These are phyloP conservation scores for Pouteria campechiana DNA, from an alignment of 179 eudicot genomes.

Conservation along the genomic window DNA sequence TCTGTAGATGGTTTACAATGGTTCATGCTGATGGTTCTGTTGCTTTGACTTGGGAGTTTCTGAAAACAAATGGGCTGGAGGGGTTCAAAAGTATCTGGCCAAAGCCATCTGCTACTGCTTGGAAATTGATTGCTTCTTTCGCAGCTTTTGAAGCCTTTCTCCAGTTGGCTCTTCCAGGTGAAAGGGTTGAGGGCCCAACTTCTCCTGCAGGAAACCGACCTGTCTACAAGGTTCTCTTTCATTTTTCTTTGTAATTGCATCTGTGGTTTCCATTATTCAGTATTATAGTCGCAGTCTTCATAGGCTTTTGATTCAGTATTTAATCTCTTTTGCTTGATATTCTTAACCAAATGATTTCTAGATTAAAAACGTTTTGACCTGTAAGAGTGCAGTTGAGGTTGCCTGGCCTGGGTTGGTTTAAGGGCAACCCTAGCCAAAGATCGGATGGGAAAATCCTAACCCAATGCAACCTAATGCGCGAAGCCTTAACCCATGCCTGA, in stretches of 20 bases:
- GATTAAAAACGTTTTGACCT: no score
- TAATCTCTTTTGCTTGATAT: no score
- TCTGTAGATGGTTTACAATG: conserved; percentile 92
- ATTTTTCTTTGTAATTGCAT: neutral
- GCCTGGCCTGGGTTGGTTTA: no score
- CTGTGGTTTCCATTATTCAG: no score
- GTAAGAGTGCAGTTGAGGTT: no score
- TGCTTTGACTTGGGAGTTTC: conserved; percentile 36
- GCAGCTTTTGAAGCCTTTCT: conserved; percentile 90
- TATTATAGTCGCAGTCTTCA: no score
- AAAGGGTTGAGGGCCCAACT: conserved; percentile 87
- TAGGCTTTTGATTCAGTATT: no score
- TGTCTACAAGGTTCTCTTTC: conserved; percentile 59
- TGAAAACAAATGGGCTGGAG: conserved; percentile 49
- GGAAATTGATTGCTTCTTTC: conserved; percentile 74
- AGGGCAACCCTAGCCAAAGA: no score
- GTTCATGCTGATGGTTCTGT: conserved; percentile 95
- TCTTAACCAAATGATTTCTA: no score
- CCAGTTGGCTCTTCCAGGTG: conserved; percentile 79
- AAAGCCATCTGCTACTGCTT: conserved; percentile 65
- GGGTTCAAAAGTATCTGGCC: conserved; percentile 82
- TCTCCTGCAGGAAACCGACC: conserved; percentile 89
- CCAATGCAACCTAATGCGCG: no score
- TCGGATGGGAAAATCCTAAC: no score
- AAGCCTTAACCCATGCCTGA: no score